These are phyloP conservation scores for Evansstolkia leycettana DNA, from an alignment of 495 filamentous ascomycete genomes.

Conservation along the genomic window DNA sequence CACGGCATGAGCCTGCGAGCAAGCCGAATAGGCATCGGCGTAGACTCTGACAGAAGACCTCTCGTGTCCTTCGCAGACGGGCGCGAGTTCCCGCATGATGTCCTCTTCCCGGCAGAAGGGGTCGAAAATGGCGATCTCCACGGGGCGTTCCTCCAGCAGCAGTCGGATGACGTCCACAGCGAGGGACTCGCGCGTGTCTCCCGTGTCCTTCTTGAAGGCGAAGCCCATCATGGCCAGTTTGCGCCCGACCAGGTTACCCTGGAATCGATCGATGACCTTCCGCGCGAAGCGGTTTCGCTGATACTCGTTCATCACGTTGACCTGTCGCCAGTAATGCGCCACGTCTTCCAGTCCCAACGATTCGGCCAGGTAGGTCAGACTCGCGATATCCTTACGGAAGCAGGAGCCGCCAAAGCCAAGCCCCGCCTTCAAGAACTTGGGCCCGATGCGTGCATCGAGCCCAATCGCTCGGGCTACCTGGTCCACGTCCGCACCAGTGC, in stretches of 20 bases:
- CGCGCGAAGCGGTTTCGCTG: constrained; percentile 57
- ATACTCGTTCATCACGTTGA: constrained; percentile 67
- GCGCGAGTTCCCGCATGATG: constrained; percentile 27
- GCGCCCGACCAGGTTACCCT: constrained; percentile 57
- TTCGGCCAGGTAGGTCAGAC: constrained; percentile 61
- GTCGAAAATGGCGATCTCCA: constrained; percentile 63
- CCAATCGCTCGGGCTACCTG: constrained; percentile 62
- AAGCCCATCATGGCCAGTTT: constrained; percentile 66
- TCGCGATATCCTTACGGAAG: constrained; percentile 75
- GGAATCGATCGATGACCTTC: constrained; percentile 51
- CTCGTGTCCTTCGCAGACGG: constrained; percentile 1
- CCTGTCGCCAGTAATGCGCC: constrained; percentile 61
- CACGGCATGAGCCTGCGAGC: constrained; percentile 21
- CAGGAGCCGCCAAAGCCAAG: constrained; percentile 74
- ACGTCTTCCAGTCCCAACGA: constrained; percentile 59
- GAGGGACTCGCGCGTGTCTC: constrained; percentile 62
- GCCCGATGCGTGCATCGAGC: constrained; percentile 57
- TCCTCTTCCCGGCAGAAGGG: constrained; percentile 44
- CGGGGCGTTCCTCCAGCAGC: constrained; percentile 48
- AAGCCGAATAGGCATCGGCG: constrained; percentile 25
- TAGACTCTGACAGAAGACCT: constrained; percentile 16
- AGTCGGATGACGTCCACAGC: constrained; percentile 55
- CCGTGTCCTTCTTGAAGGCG: constrained; percentile 74
- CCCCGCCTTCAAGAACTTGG: constrained; percentile 63
- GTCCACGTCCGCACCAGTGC: constrained; percentile 61